phyloP scores from a whole-genome alignment of 1,284 basidiomycete genomes.

The Mycena sp. region DNA sequence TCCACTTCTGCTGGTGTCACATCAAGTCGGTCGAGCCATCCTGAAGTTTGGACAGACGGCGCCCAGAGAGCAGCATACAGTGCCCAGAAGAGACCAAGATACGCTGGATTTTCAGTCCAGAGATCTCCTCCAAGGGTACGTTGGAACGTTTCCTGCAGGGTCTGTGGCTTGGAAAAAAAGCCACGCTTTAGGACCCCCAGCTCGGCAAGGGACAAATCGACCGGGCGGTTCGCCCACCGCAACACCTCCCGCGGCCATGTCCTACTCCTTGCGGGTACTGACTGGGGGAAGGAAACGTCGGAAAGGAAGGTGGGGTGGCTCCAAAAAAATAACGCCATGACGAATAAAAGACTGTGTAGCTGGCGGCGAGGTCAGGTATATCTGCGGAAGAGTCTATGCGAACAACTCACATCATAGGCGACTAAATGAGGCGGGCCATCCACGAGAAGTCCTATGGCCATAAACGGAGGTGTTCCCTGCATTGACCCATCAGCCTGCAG shows the following conservation, averaged over 20 bases:
- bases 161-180: background rate
- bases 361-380: conserved; percentile 14
- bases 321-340: conserved; percentile 12
- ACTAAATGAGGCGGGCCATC: conserved; percentile 9
- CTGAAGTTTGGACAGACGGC: background rate
- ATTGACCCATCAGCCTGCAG: conserved; percentile 14
- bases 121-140: conserved; percentile 7
- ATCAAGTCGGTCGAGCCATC: conserved; percentile 4
- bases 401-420: conserved; percentile 18
- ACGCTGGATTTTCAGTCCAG: conserved; percentile 7
- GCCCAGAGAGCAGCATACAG: conserved; percentile 4
- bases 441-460: conserved; percentile 15
- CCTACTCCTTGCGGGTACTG: conserved; percentile 8
- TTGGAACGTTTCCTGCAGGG: background rate
- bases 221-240: conserved; percentile 16
- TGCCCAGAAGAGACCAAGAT: conserved; percentile 6
- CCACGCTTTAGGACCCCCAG: conserved; percentile 3
- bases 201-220: conserved; percentile 8
- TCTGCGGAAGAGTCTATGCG: conserved; percentile 1
- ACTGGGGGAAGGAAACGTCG: conserved; percentile 7
- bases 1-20: conserved; percentile 1
- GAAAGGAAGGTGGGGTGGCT: conserved; percentile 9
- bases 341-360: conserved; percentile 14
- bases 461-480: conserved; percentile 21
- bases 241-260: conserved; percentile 10